These are phyloP conservation scores for Cryptococcus sp. DNA, from an alignment of 1,284 basidiomycete genomes.

Conservation along the genomic window DNA sequence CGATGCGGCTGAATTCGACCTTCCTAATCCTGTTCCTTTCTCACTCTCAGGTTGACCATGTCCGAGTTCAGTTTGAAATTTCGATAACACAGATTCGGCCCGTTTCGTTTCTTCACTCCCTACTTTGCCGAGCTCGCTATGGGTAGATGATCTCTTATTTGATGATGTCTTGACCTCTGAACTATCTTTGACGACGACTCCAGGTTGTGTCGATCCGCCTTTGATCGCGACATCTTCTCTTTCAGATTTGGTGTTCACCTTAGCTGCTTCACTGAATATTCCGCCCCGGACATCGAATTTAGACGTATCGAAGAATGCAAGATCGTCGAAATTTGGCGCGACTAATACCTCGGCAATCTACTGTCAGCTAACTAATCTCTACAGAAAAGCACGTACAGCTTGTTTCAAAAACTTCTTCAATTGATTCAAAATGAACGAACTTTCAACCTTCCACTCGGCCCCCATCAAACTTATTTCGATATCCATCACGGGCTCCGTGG, in stretches of 20 bases:
- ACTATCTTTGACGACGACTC: conserved; percentile 1
- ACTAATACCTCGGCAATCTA: conserved; percentile 91
- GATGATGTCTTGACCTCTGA: too few species aligned
- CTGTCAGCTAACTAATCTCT: neutral
- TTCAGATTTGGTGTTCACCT: conserved; percentile 10
- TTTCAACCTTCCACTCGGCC: conserved; percentile 59
- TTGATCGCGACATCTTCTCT: conserved; percentile 5
- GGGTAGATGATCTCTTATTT: too few species aligned
- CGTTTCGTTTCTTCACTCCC: too few species aligned
- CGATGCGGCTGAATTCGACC: too few species aligned
- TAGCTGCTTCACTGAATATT: conserved; percentile 76
- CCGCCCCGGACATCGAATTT: conserved; percentile 70
- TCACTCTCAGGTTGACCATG: too few species aligned
- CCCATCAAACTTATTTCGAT: conserved; percentile 88
- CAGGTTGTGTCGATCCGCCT: neutral
- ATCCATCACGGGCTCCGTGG: conserved; percentile 82
- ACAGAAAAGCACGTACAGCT: conserved; percentile 59
- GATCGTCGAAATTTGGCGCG: conserved; percentile 95
- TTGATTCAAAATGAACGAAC: conserved; percentile 73
- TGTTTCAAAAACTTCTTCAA: conserved; percentile 86
- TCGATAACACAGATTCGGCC: too few species aligned
- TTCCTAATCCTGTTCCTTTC: too few species aligned
- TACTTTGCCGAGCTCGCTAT: too few species aligned
- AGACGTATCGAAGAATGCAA: conserved; percentile 85
- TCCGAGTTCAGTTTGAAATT: too few species aligned